These are phyloP conservation scores for Eragrostis curvula DNA, from an alignment of 176 grass and related monocot genomes.

Conservation along the genomic window DNA sequence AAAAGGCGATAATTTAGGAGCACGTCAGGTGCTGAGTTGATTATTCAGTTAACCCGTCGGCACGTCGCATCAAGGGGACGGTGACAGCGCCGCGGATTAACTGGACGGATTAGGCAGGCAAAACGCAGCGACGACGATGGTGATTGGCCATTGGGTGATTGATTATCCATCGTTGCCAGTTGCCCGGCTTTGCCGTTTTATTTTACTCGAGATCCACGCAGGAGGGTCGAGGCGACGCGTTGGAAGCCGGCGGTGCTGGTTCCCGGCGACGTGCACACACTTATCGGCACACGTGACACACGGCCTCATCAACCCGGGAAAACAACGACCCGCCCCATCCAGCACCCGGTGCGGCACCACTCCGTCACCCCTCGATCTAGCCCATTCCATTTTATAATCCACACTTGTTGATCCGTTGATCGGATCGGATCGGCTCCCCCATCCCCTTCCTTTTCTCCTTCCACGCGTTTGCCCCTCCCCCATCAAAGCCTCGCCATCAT, in stretches of 20 bases:
- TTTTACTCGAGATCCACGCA: background rate
- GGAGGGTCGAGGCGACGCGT: no score
- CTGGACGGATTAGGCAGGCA: background rate
- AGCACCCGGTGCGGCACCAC: background rate
- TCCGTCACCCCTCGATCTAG: no score
- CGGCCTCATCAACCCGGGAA: background rate
- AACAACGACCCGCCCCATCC: background rate
- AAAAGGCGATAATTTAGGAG: background rate
- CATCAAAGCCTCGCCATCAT: background rate
- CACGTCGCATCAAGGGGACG: slow-evolving; percentile 24
- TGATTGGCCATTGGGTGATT: background rate
- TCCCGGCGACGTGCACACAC: background rate
- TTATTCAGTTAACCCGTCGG: background rate
- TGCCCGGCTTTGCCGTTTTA: background rate
- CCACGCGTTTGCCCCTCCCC: background rate
- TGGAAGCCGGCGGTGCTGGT: background rate
- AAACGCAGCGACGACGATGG: background rate
- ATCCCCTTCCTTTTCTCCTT: background rate
- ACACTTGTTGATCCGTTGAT: background rate
- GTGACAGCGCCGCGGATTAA: background rate
- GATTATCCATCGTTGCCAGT: background rate
- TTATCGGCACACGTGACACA: background rate
- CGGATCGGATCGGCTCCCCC: slow-evolving; percentile 14
- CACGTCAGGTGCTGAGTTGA: background rate
- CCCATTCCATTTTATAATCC: background rate